These are phyloP conservation scores for Boletus coccyginus DNA, from an alignment of 768 basidiomycete genomes.

Conservation along the genomic window DNA sequence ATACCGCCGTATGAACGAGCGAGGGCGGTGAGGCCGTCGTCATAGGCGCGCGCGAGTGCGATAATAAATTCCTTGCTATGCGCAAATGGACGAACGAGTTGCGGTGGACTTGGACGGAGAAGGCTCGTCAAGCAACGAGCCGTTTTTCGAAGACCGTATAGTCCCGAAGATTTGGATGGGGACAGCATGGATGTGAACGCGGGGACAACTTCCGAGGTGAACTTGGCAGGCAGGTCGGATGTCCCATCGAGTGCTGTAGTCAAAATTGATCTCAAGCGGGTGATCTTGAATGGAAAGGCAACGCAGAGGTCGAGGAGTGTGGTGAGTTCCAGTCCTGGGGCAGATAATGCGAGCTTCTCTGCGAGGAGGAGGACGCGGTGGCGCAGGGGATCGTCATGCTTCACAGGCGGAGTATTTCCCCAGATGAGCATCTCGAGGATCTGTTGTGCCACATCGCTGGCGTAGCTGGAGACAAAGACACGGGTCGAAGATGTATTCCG, in stretches of 20 bases:
- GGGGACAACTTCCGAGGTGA: conserved; percentile 50
- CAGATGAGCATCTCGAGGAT: conserved; percentile 59
- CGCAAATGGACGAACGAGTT: conserved; percentile 51
- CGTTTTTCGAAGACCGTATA: conserved; percentile 65
- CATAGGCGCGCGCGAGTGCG: conserved; percentile 59
- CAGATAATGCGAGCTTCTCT: conserved; percentile 44
- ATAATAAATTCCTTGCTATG: conserved; percentile 50
- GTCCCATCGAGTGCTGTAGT: conserved; percentile 36
- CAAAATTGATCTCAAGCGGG: conserved; percentile 46
- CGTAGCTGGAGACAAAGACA: conserved; percentile 56
- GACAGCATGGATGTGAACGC: conserved; percentile 52
- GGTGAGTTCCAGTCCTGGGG: conserved; percentile 46
- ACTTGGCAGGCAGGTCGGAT: conserved; percentile 30
- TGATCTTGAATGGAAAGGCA: conserved; percentile 46
- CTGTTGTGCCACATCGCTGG: conserved; percentile 52
- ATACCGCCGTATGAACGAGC: conserved; percentile 62
- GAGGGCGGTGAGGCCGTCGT: conserved; percentile 51
- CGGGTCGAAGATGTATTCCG: conserved; percentile 43
- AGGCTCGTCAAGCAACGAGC: conserved; percentile 55
- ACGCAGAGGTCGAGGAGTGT: conserved; percentile 64
- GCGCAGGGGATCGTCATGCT: conserved; percentile 45
- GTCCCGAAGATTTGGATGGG: conserved; percentile 41
- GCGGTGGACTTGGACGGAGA: conserved; percentile 48
- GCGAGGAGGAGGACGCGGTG: conserved; percentile 53
- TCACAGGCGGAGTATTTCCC: conserved; percentile 32